These are phyloP conservation scores for Warburgia ugandensis DNA, from an alignment of 164 flowering plant genomes.

Conservation along the genomic window DNA sequence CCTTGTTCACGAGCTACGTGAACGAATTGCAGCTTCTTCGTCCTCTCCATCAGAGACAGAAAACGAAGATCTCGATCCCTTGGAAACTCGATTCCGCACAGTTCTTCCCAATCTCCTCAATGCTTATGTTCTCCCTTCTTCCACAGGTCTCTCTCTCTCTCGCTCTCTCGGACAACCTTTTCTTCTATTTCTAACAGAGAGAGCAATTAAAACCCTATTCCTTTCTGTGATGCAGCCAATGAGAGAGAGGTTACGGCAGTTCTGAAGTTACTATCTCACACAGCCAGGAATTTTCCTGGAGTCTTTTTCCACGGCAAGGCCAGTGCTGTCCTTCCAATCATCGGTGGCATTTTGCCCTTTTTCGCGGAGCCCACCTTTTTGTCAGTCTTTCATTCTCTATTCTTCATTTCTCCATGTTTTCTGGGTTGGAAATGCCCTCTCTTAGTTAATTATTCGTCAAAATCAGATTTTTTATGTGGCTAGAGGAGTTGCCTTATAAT, in stretches of 20 bases:
- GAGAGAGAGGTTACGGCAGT: conserved; percentile 89
- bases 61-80: conserved; percentile 41
- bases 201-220: too few species aligned
- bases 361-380: conserved; percentile 70
- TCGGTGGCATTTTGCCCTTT: conserved; percentile 76
- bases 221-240: conserved; percentile 39
- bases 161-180: neutral
- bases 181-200: neutral
- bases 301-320: conserved; percentile 81
- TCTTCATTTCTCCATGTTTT: neutral
- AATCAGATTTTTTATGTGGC: too few species aligned
- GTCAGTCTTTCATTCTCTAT: conserved; percentile 38
- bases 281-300: conserved; percentile 76
- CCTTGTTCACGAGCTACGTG: conserved; percentile 91
- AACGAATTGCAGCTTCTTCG: conserved; percentile 77
- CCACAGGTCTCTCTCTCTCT: conserved; percentile 36
- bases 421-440: too few species aligned
- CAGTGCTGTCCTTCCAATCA: conserved; percentile 57
- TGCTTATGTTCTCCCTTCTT: conserved; percentile 70
- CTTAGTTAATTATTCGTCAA: too few species aligned
- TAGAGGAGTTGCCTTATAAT: too few species aligned
- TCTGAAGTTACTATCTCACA: conserved; percentile 68
- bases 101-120: conserved; percentile 86
- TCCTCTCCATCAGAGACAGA: conserved; percentile 36
- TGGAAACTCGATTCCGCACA: conserved; percentile 64